These are phyloP conservation scores for Sporothrix curviconia DNA, from an alignment of 2,329 filamentous ascomycete genomes.

Conservation along the genomic window DNA sequence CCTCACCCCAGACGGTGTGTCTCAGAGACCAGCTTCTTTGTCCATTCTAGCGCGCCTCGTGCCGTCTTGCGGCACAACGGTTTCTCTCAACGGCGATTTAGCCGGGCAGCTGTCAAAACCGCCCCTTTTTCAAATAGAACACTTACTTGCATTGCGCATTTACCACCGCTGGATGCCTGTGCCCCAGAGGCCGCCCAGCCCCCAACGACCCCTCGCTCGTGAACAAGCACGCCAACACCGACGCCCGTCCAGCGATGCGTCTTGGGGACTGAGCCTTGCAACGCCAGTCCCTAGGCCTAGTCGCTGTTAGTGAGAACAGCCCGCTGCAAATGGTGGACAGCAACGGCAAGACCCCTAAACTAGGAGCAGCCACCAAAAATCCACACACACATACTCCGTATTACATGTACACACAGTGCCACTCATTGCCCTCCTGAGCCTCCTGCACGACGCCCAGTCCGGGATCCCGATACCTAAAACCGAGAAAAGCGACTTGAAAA, in stretches of 20 bases:
- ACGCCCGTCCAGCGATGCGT: slow-evolving; percentile 5
- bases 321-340: no score
- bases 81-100: not conserved
- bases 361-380: no score
- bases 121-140: not conserved
- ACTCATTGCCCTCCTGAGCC: no score
- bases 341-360: no score
- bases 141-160: not conserved
- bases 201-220: not conserved
- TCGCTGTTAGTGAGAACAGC: no score
- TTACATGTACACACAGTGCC: no score
- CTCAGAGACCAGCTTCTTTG: not conserved
- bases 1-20: not conserved
- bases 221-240: not conserved
- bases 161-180: not conserved
- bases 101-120: not conserved
- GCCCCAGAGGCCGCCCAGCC: slow-evolving; percentile 4
- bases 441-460: no score
- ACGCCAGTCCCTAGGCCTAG: no score
- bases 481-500: not conserved
- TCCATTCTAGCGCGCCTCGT: no score
- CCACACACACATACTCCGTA: no score
- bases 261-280: no score
- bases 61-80: no score
- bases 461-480: not conserved